Percentiles rank a stretch among this genome's conserved stretches.
phyloP scores from a whole-genome alignment of 2,329 filamentous ascomycete genomes.

The Orbilia blumenaviensis region DNA sequence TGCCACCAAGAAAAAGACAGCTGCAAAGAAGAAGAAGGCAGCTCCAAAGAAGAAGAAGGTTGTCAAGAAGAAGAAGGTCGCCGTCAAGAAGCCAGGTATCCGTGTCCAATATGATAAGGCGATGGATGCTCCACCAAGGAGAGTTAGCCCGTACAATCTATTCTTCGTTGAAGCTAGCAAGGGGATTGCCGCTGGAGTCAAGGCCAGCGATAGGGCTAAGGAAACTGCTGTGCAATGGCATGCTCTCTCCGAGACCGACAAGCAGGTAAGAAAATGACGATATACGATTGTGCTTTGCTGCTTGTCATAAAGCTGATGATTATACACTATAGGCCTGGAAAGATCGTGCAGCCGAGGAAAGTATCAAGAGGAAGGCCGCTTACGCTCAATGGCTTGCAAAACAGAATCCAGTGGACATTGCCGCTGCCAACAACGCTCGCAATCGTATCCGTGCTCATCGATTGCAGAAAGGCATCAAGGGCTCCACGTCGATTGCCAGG shows the following conservation, averaged over 20 bases:
- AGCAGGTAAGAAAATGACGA: conserved; percentile 12
- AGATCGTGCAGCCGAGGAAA: conserved; percentile 23
- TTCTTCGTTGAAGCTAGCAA: conserved; percentile 10
- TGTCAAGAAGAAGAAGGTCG: conserved; percentile 32
- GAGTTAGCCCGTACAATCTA: conserved; percentile 4
- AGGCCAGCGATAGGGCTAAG: not conserved
- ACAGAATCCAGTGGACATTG: conserved; percentile 33
- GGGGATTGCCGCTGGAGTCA: not conserved
- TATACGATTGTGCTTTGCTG: not conserved
- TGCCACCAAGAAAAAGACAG: conserved; percentile 23
- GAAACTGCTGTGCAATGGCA: conserved; percentile 4
- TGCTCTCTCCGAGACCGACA: conserved; percentile 14
- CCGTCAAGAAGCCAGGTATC: conserved; percentile 25
- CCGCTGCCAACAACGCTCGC: conserved; percentile 35
- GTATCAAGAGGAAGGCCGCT: conserved; percentile 16
- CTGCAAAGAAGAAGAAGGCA: conserved; percentile 36
- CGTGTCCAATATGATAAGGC: conserved; percentile 4
- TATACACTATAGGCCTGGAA: not conserved
- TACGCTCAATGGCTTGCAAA: conserved; percentile 33
- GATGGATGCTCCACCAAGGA: conserved; percentile 23
- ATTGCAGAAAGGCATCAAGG: not conserved
- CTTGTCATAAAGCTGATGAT: not conserved
- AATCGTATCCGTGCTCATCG: not conserved
- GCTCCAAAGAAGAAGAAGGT: conserved; percentile 26
- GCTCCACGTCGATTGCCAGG: not conserved